phyloP scores from a whole-genome alignment of 306 rosid genomes.

The Vigna reflexopilosa region DNA sequence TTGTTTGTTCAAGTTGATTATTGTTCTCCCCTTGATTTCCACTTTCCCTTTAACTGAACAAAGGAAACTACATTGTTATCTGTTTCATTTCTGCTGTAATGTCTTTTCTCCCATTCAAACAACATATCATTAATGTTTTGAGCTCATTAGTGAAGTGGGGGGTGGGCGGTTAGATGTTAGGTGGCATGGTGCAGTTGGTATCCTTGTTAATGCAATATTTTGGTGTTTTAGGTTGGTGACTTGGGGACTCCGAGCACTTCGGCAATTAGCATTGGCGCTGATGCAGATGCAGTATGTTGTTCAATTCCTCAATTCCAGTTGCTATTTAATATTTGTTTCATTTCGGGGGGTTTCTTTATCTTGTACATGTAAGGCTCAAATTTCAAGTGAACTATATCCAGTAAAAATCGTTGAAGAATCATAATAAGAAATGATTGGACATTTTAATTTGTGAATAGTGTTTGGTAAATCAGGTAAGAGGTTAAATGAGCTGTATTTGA shows the following conservation, averaged over 20 bases:
- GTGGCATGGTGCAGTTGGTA: constrained; percentile 2
- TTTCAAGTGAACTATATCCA: not conserved
- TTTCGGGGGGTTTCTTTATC: not conserved
- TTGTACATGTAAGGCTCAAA: not conserved
- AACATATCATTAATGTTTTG: not conserved
- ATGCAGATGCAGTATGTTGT: constrained; percentile 67
- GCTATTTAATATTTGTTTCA: constrained; percentile 14
- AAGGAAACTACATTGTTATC: not conserved
- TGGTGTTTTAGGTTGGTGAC: constrained; percentile 61
- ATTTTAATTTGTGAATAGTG: constrained; percentile 22
- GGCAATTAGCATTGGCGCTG: constrained; percentile 61
- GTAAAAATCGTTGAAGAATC: not conserved
- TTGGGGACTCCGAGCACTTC: constrained; percentile 73
- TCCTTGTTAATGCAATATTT: constrained; percentile 30
- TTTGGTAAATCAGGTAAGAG: not conserved
- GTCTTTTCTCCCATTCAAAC: not conserved
- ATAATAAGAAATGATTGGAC: not conserved
- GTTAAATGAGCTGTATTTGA: constrained; percentile 3
- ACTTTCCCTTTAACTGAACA: not conserved
- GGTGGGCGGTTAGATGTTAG: not conserved
- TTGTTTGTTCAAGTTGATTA: not conserved
- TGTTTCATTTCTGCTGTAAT: not conserved
- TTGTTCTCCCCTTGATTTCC: not conserved
- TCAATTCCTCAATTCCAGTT: not conserved
- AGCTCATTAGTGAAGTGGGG: constrained; percentile 11